Conservation (phyloP, 305 asterid species). For the Fraxinus latifolia region DNA sequence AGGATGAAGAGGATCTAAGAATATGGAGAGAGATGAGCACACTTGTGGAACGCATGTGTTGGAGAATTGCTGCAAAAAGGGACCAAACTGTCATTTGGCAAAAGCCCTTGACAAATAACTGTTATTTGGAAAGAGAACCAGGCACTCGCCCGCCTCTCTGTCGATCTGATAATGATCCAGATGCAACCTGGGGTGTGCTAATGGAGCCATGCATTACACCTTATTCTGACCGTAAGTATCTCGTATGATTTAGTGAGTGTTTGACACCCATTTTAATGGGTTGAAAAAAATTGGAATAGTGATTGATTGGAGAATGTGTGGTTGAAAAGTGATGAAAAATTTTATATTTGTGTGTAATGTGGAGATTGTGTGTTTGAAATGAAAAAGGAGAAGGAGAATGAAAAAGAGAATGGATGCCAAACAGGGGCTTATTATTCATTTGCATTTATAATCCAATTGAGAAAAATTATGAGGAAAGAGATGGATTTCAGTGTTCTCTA, state of each 20-base stretch:
- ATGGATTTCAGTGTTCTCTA: neutral
- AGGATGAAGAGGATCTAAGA: slow-evolving; percentile 84
- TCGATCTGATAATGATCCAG: slow-evolving; percentile 81
- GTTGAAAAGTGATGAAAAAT: no score
- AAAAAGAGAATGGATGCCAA: no score
- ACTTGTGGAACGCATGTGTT: slow-evolving; percentile 85
- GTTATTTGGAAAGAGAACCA: slow-evolving; percentile 64
- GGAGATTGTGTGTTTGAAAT: no score
- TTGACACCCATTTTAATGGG: no score
- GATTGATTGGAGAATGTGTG: no score
- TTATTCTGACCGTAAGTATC: slow-evolving; percentile 77
- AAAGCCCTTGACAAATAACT: slow-evolving; percentile 74
- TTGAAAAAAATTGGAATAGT: no score
- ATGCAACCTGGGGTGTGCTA: slow-evolving; percentile 70
- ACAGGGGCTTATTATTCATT: neutral
- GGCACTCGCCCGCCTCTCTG: slow-evolving; percentile 86
- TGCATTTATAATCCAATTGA: neutral
- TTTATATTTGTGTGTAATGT: no score
- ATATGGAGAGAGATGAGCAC: slow-evolving; percentile 85
- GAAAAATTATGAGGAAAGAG: neutral
- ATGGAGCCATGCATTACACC: slow-evolving; percentile 90
- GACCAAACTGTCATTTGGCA: slow-evolving; percentile 91
- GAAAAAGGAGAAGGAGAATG: no score
- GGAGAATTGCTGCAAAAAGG: slow-evolving; percentile 75
- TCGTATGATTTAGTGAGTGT: neutral